These are phyloP conservation scores for Phytophthora idaei DNA, from an alignment of 352 stramenopile species.

Conservation along the genomic window DNA sequence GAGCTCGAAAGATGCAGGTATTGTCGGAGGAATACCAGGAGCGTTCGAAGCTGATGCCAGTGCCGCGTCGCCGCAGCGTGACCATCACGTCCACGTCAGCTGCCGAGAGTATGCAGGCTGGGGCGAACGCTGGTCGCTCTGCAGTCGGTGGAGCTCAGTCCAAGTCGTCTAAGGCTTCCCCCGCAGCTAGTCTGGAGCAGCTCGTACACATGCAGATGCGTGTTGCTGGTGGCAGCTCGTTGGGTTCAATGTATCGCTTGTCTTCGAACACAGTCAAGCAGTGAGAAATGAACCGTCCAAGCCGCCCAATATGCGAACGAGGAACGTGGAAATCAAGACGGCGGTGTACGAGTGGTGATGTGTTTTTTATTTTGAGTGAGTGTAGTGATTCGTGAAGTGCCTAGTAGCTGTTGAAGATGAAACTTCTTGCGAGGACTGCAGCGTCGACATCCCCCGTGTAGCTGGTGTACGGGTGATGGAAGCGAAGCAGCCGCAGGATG, in stretches of 20 bases:
- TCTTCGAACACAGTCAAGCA: conserved; percentile 46
- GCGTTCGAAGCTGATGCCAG: conserved; percentile 76
- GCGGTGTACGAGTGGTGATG: conserved; percentile 12
- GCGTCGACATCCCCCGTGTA: conserved; percentile 15
- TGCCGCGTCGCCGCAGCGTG: conserved; percentile 72
- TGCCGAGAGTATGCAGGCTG: conserved; percentile 36
- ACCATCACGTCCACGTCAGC: conserved; percentile 74
- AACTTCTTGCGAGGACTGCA: conserved; percentile 36
- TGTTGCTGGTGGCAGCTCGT: conserved; percentile 63
- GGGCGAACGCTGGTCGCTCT: conserved; percentile 21
- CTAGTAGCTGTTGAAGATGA: conserved; percentile 47
- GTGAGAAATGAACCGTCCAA: conserved; percentile 27
- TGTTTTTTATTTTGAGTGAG: conserved; percentile 42
- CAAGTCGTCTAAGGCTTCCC: conserved; percentile 52
- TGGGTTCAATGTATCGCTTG: conserved; percentile 55
- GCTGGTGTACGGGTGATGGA: conserved; percentile 14
- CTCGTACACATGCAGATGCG: conserved; percentile 86
- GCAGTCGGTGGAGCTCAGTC: conserved; percentile 23
- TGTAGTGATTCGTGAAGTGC: conserved; percentile 42
- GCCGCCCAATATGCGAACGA: conserved; percentile 14
- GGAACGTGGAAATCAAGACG: conserved; percentile 28
- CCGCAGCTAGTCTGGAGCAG: conserved; percentile 77
- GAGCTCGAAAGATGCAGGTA: conserved; percentile 87
- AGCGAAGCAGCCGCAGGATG: conserved; percentile 23
- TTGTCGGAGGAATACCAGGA: conserved; percentile 89